A percentile compares a stretch with the other conserved stretches of the same genome.
phyloP scores from a whole-genome alignment of 495 filamentous ascomycete species.

The Chaetomium cochliodes region DNA sequence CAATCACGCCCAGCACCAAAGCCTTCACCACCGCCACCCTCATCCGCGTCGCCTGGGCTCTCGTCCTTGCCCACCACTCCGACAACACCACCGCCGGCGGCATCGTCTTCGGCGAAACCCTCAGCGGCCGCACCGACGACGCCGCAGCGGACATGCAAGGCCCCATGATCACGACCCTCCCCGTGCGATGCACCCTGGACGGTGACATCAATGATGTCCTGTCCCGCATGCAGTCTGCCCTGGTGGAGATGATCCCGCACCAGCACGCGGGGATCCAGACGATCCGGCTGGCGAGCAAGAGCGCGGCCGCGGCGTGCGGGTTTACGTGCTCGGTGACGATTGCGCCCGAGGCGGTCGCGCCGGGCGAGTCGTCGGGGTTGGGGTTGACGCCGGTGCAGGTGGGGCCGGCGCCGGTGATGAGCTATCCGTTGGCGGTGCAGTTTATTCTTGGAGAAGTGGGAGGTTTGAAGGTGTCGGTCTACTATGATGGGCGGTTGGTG shows the following conservation, averaged over 20 bases:
- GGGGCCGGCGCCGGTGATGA: constrained; percentile 9
- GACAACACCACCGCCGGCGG: constrained; percentile 46
- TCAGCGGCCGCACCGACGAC: constrained; percentile 53
- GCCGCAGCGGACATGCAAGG: constrained; percentile 55
- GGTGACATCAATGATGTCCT: not conserved
- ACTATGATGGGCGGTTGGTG: constrained; percentile 11
- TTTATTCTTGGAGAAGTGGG: constrained; percentile 8
- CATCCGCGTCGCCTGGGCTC: constrained; percentile 63
- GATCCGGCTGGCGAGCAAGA: constrained; percentile 9
- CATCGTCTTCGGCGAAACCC: constrained; percentile 54
- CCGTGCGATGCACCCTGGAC: constrained; percentile 44
- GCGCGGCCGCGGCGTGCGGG: constrained; percentile 9
- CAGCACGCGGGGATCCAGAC: constrained; percentile 20
- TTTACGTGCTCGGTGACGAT: constrained; percentile 17
- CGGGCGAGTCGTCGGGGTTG: not conserved
- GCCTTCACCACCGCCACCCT: constrained; percentile 56
- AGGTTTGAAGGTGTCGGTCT: constrained; percentile 11
- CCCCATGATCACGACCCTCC: constrained; percentile 65
- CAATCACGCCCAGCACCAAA: not conserved
- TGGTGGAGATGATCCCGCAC: constrained; percentile 23
- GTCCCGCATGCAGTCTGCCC: constrained; percentile 13
- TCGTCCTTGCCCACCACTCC: constrained; percentile 53
- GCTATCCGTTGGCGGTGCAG: constrained; percentile 15
- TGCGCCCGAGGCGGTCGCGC: constrained; percentile 9
- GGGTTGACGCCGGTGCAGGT: constrained; percentile 7